These are phyloP conservation scores for Echium plantagineum DNA, from an alignment of 257 asterid species.

Conservation along the genomic window DNA sequence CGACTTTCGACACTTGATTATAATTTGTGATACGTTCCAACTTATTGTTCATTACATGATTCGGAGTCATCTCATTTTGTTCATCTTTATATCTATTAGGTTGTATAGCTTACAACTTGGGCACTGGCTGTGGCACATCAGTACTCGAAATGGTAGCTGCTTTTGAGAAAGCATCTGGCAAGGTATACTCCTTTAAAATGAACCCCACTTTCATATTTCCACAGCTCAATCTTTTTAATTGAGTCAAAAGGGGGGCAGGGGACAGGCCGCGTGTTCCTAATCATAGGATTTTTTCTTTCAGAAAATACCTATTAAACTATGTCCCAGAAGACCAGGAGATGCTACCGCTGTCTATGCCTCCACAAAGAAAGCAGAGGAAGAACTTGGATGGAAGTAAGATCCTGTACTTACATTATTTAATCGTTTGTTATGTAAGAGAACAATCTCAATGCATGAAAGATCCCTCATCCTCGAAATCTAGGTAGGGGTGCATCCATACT, in stretches of 20 bases:
- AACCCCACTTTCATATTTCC: too few species aligned
- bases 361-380: constrained; percentile 62
- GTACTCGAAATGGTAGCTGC: constrained; percentile 93
- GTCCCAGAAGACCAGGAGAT: constrained; percentile 86
- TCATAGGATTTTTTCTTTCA: constrained; percentile 11
- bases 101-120: constrained; percentile 83
- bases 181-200: constrained; percentile 28
- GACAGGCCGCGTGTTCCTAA: neutral
- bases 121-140: constrained; percentile 84
- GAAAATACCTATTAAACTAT: constrained; percentile 71
- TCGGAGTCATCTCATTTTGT: neutral
- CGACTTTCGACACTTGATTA: neutral
- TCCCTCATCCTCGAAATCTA: neutral
- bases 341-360: constrained; percentile 94
- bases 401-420: neutral
- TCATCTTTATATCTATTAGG: constrained; percentile 24
- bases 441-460: neutral
- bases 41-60: neutral
- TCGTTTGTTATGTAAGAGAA: too few species aligned
- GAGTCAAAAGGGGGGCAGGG: too few species aligned
- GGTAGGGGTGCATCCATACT: too few species aligned
- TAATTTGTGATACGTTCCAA: neutral
- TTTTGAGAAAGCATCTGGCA: constrained; percentile 71
- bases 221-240: too few species aligned
- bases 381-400: constrained; percentile 93